Base-by-base conservation (phyloP, 2,329 filamentous ascomycete genomes). In the Cladorrhinum sp. region DNA sequence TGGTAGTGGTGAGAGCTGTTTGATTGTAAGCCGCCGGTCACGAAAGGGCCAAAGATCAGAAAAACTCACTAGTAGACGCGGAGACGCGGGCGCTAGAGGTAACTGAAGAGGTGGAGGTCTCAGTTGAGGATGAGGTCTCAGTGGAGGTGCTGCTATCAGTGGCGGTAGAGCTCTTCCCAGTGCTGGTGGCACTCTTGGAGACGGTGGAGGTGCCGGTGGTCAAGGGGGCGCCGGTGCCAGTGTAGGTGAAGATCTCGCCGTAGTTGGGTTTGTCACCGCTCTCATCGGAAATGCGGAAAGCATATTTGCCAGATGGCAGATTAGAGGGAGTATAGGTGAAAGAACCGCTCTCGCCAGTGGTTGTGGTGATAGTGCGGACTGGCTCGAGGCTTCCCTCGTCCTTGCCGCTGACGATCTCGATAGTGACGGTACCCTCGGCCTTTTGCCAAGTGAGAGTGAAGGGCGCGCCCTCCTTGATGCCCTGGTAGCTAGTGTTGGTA, bases 391-490 rank as follows among this genome's bases (percentile, higher is more conserved):
- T 63, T 38, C 57, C 62, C 9, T 67, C 50, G n/a, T 57, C 24
- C 10, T 69, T 36, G 50, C 79, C 79, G 25, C 70, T 69, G 70
- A 77, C 73, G 55, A 82, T 68, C 18, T 60, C 69, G 55, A 82
- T 69, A 59, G 75, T 78, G 61, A 80, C 78, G 12, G 76, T 71
- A 41, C 77, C 78, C 3, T 62, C 56, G 32, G 74, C 75, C 25
- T 71, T 72, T 54, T 62, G 32, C 79, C 79, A 82, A 55, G 70
- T 78, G 61, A 82, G 71, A 58, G 70, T 73, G 70, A 80, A 81
- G 55, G 77, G 68, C 68, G 71, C 27, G 63, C 76, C 78, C 59
- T 73, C 72, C 16, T 18, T 8, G 48, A 62, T 49, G 58, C 81
- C 64, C 36, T 67, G 38, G 57, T 67, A 74, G 29, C 50, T 53